These are phyloP conservation scores for Ceratocystis huliohia DNA, from an alignment of 2,329 filamentous ascomycete genomes.

Conservation along the genomic window DNA sequence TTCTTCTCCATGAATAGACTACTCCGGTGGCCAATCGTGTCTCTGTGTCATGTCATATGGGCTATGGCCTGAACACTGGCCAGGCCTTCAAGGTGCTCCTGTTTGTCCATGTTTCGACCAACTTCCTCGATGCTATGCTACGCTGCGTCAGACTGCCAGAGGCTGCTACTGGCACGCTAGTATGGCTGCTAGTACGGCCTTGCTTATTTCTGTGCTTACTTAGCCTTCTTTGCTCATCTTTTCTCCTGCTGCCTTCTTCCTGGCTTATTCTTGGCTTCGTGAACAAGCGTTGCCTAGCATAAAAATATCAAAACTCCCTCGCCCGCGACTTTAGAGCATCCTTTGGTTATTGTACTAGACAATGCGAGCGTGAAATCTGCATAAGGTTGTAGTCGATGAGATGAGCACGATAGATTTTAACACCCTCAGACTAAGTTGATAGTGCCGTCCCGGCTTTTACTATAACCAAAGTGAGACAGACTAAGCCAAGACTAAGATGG, in stretches of 20 bases:
- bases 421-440: not conserved
- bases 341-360: not conserved
- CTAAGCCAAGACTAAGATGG: not conserved
- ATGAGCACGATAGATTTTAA: not conserved
- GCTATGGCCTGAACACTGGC: not conserved
- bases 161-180: too few relatives aligned
- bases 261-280: not conserved
- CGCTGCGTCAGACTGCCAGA: not conserved
- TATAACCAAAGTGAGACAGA: not conserved
- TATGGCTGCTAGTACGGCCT: too few relatives aligned
- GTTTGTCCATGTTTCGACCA: not conserved
- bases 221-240: not conserved
- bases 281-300: not conserved
- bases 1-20: constrained; percentile 3
- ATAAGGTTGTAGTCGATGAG: not conserved
- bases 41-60: not conserved
- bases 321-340: not conserved
- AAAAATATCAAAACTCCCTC: not conserved
- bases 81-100: not conserved
- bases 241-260: not conserved
- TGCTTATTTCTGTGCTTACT: not conserved
- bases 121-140: not conserved
- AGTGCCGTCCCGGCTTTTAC: not conserved
- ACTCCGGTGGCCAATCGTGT: not conserved
- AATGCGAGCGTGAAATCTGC: not conserved